Evolutionary conservation across 1,284 basidiomycete genomes (phyloP), one percentile per base, ranked within the genome.

Genomic region (Bjerkandera adusta): DNA sequence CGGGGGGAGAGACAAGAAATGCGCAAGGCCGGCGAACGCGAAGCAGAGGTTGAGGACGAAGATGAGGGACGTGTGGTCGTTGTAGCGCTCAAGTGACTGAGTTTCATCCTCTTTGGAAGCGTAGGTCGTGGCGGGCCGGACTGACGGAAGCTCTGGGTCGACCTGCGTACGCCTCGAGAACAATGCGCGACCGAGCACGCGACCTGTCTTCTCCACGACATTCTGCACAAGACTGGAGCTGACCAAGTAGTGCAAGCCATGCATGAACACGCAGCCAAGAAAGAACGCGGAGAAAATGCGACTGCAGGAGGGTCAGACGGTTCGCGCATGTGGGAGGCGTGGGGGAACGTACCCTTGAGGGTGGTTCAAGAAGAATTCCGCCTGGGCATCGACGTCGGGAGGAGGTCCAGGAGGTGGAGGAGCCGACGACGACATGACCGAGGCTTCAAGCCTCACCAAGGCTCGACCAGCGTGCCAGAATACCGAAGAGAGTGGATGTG

Each of bases 261-360:
- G 64, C 38, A 76, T 63, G 54, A 77, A 77, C 4, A 75, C 72
- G 61, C 71, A 72, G 38, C 77, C 77, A 13, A 77, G 64, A 43
- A 75, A 73, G 57, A 80, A 80, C 5, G 69, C 59, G 25, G 68
- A 57, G 29, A 74, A 62, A 32, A 70, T 63, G 38, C 66, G 71
- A 57, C 76, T 78, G 37, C n/a, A n/a, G 25, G 11, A 24, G 5
- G 12, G 18, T 15, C 6, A 11, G 16, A 30, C 3, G 10, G 42
- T 5, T 37, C 40, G 20, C 15, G 25, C 20, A 5, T 24, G 30
- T 16, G 30, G 34, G 3, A 33, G n/a, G 27, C 8, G 7, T 5
- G 11, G 13, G n/a, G n/a, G n/a, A 1, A 51, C 49, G 24, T 45
- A 54, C 53, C 36, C 44, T 20, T 54, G 36, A 13, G 46, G 43